Evolutionary conservation across 148 eudicot genomes (phyloP).

Genomic region (Salicornia ramosissima): DNA sequence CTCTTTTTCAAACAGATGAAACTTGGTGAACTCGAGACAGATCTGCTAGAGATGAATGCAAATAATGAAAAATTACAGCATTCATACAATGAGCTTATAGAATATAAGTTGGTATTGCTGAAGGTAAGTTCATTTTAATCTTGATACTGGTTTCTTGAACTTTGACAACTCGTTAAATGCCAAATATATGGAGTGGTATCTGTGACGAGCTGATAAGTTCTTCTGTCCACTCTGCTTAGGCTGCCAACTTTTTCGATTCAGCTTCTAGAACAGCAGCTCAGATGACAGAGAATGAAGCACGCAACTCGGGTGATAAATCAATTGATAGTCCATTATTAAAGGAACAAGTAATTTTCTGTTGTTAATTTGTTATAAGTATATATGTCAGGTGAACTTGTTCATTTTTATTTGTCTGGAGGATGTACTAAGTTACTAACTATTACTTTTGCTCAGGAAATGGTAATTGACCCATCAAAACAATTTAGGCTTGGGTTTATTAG

Average conservation of each 20-base stretch:
- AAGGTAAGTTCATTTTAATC: conserved; percentile 40
- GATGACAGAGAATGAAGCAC: conserved; percentile 46
- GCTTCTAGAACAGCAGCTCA: conserved; percentile 59
- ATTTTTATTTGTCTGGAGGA: background rate
- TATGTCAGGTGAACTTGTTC: background rate
- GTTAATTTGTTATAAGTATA: background rate
- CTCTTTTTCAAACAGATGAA: conserved; percentile 37
- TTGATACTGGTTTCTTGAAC: background rate
- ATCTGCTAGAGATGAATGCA: conserved; percentile 64
- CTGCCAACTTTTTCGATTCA: conserved; percentile 60
- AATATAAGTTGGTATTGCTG: conserved; percentile 69
- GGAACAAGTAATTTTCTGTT: conserved; percentile 52
- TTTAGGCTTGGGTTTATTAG: conserved; percentile 65
- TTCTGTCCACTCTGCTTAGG: conserved; percentile 35
- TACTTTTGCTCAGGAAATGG: conserved; percentile 47
- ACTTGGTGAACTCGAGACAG: conserved; percentile 66
- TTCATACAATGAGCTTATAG: conserved; percentile 65
- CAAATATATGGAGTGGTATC: conserved; percentile 1
- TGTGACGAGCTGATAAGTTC: background rate
- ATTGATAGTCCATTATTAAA: conserved; percentile 71
- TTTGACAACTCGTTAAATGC: background rate
- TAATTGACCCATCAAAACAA: conserved; percentile 58
- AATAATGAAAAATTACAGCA: conserved; percentile 67
- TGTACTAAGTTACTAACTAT: background rate
- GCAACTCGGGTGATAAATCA: conserved; percentile 46